Evolutionary conservation across 2,329 filamentous ascomycete species (phyloP), one percentile per base, ranked within the genome.

Genomic region (Hypoxylon sp.): DNA sequence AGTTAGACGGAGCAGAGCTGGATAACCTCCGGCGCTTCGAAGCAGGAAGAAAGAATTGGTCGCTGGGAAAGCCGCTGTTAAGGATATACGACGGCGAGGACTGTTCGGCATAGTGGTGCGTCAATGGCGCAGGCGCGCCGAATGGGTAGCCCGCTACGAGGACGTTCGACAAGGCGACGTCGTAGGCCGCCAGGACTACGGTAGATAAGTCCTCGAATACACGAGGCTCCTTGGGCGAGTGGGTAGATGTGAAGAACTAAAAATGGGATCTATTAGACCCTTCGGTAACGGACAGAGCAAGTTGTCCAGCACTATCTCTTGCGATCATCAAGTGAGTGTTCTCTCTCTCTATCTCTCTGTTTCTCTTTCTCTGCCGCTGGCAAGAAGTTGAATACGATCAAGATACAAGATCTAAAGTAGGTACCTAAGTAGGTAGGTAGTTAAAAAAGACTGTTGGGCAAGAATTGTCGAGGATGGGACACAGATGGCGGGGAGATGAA

Each of bases 181-280:
- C 74, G 77, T 76, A 78, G 68, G 75, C 76, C 77, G 78, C 79
- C 77, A 80, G 78, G 68, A 74, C 76, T 76, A 74, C 75, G 72
- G 67, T 66, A 65, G 65, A 70, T 55, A 53, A 65, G 71, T 73
- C 74, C 66, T 73, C 64, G 58, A 57, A 68, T 69, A 75, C 60
- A 71, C 65, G 69, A 61, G 51, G 60, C 61, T 38, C 45, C 43
- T 51, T 32, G 46, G 60, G 50, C 34, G 48, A 23, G 41, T 53
- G 51, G 53, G 38, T 43, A 25, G 53, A 59, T 11, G 34, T 53
- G 28, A 43, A 45, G 41, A 50, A 45, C 49, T 64, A 49, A 38
- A 30, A 30, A n/a, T 10, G n/a, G 50, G 38, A 17, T 66, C 34
- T 61, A 45, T 63, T 48, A 51, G 64, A 56, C 51, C 51, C 53